Evolutionary conservation across 1,139 yeast species (phyloP).

Genomic region (Kazachstania sp.): DNA sequence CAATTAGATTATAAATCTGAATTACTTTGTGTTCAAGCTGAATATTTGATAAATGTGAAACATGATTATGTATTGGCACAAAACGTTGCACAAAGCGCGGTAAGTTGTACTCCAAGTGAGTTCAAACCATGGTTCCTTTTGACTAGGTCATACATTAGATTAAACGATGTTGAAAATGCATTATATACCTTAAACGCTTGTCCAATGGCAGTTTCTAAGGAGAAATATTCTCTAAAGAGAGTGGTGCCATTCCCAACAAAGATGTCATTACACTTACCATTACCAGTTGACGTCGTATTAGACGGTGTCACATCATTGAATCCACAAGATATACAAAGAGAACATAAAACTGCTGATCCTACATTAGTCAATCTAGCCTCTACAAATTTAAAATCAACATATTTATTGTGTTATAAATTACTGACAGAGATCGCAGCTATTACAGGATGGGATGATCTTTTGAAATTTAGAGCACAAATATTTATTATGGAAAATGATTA

Average conservation of each 20-base stretch:
- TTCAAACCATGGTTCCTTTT: constrained; percentile 83
- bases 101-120: constrained; percentile 84
- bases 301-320: constrained; percentile 48
- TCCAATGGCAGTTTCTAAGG: constrained; percentile 85
- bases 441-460: constrained; percentile 85
- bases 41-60: constrained; percentile 56
- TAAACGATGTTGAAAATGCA: constrained; percentile 78
- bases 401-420: constrained; percentile 74
- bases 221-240: constrained; percentile 51
- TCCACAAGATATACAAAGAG: constrained; percentile 49
- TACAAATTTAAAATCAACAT: constrained; percentile 74
- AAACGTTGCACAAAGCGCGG: constrained; percentile 70
- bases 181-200: constrained; percentile 81
- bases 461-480: constrained; percentile 76
- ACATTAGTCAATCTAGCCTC: constrained; percentile 73
- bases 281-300: constrained; percentile 69
- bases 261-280: constrained; percentile 55
- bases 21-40: constrained; percentile 48
- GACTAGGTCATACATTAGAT: constrained; percentile 64
- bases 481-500: constrained; percentile 97
- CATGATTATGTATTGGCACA: constrained; percentile 68
- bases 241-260: constrained; percentile 32
- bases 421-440: constrained; percentile 67
- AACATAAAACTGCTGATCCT: constrained; percentile 54
- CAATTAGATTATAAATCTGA: constrained; percentile 26